Conservation (phyloP, 2,329 filamentous ascomycete genomes). For the Pezicula rhizophila region DNA sequence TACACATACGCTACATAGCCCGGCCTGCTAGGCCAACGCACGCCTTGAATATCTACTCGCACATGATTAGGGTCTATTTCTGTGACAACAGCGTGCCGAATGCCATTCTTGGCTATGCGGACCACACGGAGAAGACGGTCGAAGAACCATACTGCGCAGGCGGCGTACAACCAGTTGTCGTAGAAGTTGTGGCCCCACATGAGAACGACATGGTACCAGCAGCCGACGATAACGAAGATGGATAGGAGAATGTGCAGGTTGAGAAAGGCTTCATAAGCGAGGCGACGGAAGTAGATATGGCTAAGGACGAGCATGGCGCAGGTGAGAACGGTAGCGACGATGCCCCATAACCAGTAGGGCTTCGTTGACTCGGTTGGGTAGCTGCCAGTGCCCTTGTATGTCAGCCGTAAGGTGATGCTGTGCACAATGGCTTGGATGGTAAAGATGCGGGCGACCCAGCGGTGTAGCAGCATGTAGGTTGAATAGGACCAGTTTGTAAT, state of each 20-base stretch:
- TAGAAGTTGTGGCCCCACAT: slow-evolving; percentile 33
- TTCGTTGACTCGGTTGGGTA: slow-evolving; percentile 22
- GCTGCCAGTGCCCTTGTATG: slow-evolving; percentile 24
- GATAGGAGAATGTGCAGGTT: slow-evolving; percentile 10
- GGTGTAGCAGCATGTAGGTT: slow-evolving; percentile 43
- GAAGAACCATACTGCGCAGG: slow-evolving; percentile 37
- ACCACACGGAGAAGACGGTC: slow-evolving; percentile 37
- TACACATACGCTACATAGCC: slow-evolving; percentile 39
- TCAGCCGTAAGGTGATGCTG: slow-evolving; percentile 33
- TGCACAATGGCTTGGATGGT: slow-evolving; percentile 41
- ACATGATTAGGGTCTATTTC: slow-evolving; percentile 23
- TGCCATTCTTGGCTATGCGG: slow-evolving; percentile 33
- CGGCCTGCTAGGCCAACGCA: slow-evolving; percentile 28
- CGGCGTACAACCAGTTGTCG: slow-evolving; percentile 40
- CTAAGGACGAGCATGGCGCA: slow-evolving; percentile 26
- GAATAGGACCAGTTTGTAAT: slow-evolving; percentile 41
- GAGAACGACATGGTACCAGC: slow-evolving; percentile 30
- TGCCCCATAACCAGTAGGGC: slow-evolving; percentile 39
- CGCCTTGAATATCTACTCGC: slow-evolving; percentile 35
- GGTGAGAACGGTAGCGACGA: slow-evolving; percentile 31
- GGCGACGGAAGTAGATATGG: slow-evolving; percentile 30
- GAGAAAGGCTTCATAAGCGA: slow-evolving; percentile 14
- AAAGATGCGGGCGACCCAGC: slow-evolving; percentile 41
- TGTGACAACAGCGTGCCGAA: slow-evolving; percentile 15
- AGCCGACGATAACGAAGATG: slow-evolving; percentile 8